Evolutionary conservation across 768 basidiomycete species (phyloP).

Genomic region (Artomyces pyxidatus): DNA sequence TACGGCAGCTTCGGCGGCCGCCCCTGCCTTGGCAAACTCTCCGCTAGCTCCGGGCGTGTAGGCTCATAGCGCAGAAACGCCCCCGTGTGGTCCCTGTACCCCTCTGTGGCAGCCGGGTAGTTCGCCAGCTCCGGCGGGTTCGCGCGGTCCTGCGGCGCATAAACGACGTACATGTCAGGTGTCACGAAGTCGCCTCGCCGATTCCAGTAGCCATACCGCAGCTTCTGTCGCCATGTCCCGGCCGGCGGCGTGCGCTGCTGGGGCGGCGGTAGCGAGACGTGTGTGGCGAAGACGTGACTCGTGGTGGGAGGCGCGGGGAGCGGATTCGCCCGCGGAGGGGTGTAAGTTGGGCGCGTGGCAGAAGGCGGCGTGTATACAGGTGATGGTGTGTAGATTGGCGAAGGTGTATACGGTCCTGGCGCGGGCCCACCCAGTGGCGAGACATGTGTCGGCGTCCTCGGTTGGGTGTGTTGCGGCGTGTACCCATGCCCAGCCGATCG

Average conservation of each 20-base stretch:
- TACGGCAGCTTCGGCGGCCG: conserved; percentile 48
- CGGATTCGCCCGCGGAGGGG: background rate
- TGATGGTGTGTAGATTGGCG: background rate
- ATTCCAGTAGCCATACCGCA: conserved; percentile 65
- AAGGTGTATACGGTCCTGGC: background rate
- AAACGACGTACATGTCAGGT: conserved; percentile 47
- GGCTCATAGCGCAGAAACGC: conserved; percentile 31
- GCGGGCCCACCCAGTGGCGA: background rate
- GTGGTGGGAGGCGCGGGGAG: background rate
- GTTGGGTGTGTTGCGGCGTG: no score
- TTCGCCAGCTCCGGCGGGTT: conserved; percentile 53
- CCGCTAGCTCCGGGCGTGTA: conserved; percentile 47
- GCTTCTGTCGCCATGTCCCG: conserved; percentile 21
- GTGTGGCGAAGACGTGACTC: background rate
- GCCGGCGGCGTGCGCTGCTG: conserved; percentile 25
- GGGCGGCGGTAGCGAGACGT: conserved; percentile 6
- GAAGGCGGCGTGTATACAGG: background rate
- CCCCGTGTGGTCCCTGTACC: conserved; percentile 50
- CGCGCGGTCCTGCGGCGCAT: conserved; percentile 46
- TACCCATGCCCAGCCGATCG: no score
- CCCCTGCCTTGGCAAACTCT: conserved; percentile 53
- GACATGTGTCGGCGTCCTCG: no score
- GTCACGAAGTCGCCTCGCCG: conserved; percentile 68
- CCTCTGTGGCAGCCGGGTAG: conserved; percentile 48
- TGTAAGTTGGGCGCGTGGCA: background rate